Evolutionary conservation across 2,329 filamentous ascomycete species (phyloP), one percentile per base, ranked within the genome.

Genomic region (Escovopsis weberi): DNA sequence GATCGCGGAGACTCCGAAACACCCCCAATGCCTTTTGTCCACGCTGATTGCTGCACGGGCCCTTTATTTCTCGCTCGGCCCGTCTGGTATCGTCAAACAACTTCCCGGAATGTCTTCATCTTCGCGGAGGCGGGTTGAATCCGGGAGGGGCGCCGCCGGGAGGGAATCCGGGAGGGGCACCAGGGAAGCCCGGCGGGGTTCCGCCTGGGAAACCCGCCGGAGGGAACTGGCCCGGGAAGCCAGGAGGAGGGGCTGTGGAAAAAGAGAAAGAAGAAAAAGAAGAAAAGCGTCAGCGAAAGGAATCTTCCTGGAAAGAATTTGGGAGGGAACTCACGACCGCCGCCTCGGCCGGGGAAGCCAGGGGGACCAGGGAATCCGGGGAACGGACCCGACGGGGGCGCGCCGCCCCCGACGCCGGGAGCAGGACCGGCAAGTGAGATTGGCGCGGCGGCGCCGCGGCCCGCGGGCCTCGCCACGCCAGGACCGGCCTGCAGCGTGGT

Each of bases 401-500:
- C 65, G 33, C 62, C 82, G 46, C 79, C 82, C 55, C 86, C 89
- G 57, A 94, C 82, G 58, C 88, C 89, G 56, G 83, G 81, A 63
- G 85, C 85, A 57, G 89, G 89, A 30, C 89, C 75, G 54, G 86
- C 85, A 50, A 96, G 72, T 43, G 88, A 87, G 23, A 63, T 59
- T 54, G 89, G 75, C 30, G 85, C 60, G 46, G 74, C 68, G 47
- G 74, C 68, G 51, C 91, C 91, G 63, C 91, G 78, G 53, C 91
- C 91, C 55, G 88, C 88, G 53, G 91, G 87, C 59, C 87, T 82
- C 50, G 86, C 82, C 51, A 96, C 86, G 55, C 91, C 91, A 49
- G 88, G 85, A 40, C 91, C 91, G 52, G 86, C 77, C 47, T 81
- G 73, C 52, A 95, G 70, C 33, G 82, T 78, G 42, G 82, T 77